Conservation (phyloP, 2,329 filamentous ascomycete species). For the Fusarium solani-melongenae region DNA sequence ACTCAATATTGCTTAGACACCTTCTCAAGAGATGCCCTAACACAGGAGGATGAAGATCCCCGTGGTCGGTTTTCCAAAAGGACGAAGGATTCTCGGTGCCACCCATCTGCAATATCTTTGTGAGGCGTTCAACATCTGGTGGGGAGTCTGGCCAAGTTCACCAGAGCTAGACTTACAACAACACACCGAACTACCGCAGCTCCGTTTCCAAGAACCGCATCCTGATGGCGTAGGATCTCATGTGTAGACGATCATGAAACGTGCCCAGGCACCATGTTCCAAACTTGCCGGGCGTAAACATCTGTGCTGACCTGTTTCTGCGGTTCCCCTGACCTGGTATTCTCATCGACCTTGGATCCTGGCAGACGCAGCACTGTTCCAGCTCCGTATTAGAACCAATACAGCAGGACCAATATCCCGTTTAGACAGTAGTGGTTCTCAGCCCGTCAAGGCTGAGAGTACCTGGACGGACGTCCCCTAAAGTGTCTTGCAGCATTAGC, state of each 20-base stretch:
- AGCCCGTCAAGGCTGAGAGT: background rate
- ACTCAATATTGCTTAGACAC: background rate
- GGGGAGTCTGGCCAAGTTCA: background rate
- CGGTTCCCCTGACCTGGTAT: slow-evolving; percentile 5
- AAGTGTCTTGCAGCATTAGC: background rate
- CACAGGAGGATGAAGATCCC: background rate
- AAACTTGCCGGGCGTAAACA: slow-evolving; percentile 14
- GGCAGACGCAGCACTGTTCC: background rate
- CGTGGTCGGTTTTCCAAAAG: background rate
- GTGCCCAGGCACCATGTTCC: slow-evolving; percentile 19
- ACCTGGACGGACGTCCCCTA: background rate
- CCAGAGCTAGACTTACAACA: slow-evolving; percentile 1
- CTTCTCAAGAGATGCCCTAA: background rate
- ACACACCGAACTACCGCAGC: slow-evolving; percentile 8
- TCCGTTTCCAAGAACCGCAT: slow-evolving; percentile 20
- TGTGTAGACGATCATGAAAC: slow-evolving; percentile 28
- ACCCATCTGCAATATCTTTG: slow-evolving; percentile 3
- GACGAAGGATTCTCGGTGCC: background rate
- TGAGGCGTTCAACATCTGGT: background rate
- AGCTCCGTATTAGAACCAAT: background rate
- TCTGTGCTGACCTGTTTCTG: background rate
- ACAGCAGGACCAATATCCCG: background rate
- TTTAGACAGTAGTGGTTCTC: background rate
- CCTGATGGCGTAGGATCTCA: slow-evolving; percentile 13
- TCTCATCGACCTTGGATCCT: slow-evolving; percentile 20